A percentile compares a stretch with the other conserved stretches of the same genome.
phyloP scores from a whole-genome alignment of 495 filamentous ascomycete genomes.

The Annulohypoxylon moriforme region DNA sequence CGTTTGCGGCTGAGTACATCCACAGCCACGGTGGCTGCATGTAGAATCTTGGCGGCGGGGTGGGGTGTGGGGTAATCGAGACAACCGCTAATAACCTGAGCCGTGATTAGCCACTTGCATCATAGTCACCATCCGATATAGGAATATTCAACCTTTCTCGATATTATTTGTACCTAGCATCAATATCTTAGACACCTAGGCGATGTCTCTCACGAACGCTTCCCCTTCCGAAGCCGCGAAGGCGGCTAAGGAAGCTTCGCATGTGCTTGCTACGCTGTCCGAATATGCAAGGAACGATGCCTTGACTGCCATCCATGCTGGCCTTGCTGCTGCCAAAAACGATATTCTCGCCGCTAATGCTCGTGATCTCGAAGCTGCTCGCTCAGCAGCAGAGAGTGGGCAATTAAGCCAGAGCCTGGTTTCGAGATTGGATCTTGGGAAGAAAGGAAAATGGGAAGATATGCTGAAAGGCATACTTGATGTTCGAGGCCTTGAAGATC shows the following conservation, averaged over 20 bases:
- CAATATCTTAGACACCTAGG: neutral
- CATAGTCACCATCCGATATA: neutral
- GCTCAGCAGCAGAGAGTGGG: constrained; percentile 75
- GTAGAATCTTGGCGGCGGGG: neutral
- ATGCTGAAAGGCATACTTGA: constrained; percentile 97
- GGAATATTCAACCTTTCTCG: neutral
- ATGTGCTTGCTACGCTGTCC: constrained; percentile 73
- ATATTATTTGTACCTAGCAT: too few species aligned
- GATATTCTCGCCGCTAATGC: constrained; percentile 88
- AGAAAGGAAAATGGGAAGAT: constrained; percentile 92
- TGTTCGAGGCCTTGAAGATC: constrained; percentile 87
- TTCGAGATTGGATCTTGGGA: constrained; percentile 87
- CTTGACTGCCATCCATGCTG: constrained; percentile 80
- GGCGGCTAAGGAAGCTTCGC: constrained; percentile 76
- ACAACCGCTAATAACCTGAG: constrained; percentile 20
- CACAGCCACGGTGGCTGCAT: neutral
- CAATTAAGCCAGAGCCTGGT: constrained; percentile 84
- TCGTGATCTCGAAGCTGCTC: constrained; percentile 79
- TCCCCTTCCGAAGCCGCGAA: constrained; percentile 73
- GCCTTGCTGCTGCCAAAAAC: constrained; percentile 72
- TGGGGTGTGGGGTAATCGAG: neutral
- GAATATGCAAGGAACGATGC: constrained; percentile 80
- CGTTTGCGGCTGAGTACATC: neutral
- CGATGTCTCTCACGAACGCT: constrained; percentile 82
- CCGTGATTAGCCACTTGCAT: constrained; percentile 25